Base-by-base conservation (phyloP, 495 filamentous ascomycete species). In the Aspergillus haitiensis region DNA sequence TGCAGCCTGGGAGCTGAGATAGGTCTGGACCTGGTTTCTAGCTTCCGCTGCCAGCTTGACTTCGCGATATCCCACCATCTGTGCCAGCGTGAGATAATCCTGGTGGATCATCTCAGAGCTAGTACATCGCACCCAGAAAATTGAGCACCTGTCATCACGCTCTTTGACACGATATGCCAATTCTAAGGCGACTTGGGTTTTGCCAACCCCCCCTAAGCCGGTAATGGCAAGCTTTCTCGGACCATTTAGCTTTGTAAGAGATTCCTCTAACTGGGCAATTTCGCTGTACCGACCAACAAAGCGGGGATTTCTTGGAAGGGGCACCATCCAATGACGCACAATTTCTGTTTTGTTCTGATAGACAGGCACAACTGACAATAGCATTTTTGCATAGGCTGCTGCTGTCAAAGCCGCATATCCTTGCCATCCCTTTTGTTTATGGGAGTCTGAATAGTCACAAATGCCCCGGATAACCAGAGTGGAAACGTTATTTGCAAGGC, bases 171-270 rank as follows among this genome's bases (percentile, higher is more conserved):
- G 62, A 56, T 60, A 58, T n/a, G 71, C 70, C 52, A 72, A 76
- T 36, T 69, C 69, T 49, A 75, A 64, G 13, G 71, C 76, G 48
- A 79, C 56, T 55, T 79, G 71, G 32, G 75, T 76, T 50, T 76
- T 78, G 32, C 75, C 75, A 6, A 76, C 70, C 1, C 76, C 74
- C 0, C 76, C 73, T 59, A 79, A 66, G 27, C 76, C 71, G 54
- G 37, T 40, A 13, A 40, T 40, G 2, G 37, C 37, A 9, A 40
- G 37, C 37, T 40, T 13, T 1, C 13, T 40, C 9, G 37, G 37
- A 2, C 37, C 37, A 4, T 40, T 13, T 10, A 4, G 37, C 72
- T 60, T 36, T 71, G 56, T 47, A 73, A 48, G n/a, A 60, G 55
- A 55, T 67, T 64, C 47, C 70, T 70, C 8, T 65, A 67, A 44